Evolutionary conservation across 2,329 filamentous ascomycete species (phyloP).

Genomic region (Cercospora citrullina): DNA sequence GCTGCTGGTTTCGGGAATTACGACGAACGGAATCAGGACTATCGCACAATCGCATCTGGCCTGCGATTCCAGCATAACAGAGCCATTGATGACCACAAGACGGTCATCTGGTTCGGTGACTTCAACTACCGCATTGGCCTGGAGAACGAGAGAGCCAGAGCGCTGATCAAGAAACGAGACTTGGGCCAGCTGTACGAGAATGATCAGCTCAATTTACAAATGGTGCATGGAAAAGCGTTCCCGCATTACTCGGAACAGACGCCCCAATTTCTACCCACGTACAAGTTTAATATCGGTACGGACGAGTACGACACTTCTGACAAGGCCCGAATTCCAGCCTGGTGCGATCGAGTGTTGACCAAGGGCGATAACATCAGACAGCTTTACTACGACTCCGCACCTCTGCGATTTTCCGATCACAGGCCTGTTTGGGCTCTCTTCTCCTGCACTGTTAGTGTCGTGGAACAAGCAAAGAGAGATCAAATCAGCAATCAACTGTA

Average conservation of each 20-base stretch:
- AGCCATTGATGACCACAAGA: conserved; percentile 86
- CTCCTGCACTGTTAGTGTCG: conserved; percentile 74
- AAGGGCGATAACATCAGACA: conserved; percentile 84
- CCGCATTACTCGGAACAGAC: conserved; percentile 87
- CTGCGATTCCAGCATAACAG: conserved; percentile 88
- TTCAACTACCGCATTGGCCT: conserved; percentile 98
- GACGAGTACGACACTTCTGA: conserved; percentile 93
- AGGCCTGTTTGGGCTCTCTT: conserved; percentile 93
- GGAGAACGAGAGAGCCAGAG: conserved; percentile 72
- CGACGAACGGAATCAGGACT: conserved; percentile 92
- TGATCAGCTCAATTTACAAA: conserved; percentile 94
- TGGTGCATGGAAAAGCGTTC: conserved; percentile 88
- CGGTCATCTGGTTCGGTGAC: conserved; percentile 92
- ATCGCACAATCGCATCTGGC: conserved; percentile 82
- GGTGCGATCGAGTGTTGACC: conserved; percentile 90
- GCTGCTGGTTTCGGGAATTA: conserved; percentile 96
- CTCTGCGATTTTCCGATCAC: conserved; percentile 89
- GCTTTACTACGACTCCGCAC: conserved; percentile 76
- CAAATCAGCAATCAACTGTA: conserved; percentile 75
- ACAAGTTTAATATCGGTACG: conserved; percentile 88
- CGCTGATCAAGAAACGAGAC: conserved; percentile 70
- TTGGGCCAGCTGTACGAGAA: conserved; percentile 83
- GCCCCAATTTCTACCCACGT: conserved; percentile 88
- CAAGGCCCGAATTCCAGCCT: conserved; percentile 91
- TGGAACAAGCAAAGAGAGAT: conserved; percentile 74